phyloP scores from a whole-genome alignment of 1,284 basidiomycete species.

The Hypsizygus ulmarius region DNA sequence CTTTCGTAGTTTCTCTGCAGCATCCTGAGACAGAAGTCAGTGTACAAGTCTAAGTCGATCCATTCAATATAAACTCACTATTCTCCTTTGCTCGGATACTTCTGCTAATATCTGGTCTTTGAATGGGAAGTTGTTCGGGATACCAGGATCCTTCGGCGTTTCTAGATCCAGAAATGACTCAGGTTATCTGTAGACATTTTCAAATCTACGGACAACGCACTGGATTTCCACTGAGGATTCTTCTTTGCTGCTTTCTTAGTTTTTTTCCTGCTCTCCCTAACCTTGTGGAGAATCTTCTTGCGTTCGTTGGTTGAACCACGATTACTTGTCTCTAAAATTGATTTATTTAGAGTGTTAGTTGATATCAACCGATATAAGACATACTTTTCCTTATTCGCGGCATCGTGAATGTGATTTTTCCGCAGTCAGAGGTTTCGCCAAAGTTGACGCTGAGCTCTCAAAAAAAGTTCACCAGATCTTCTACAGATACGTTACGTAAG shows the following conservation, averaged over 20 bases:
- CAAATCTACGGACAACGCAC: slow-evolving; percentile 48
- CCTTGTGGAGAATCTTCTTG: slow-evolving; percentile 78
- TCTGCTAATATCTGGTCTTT: slow-evolving; percentile 97
- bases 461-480: too few relatives aligned
- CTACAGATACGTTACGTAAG: too few relatives aligned
- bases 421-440: slow-evolving; percentile 5
- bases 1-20: slow-evolving; percentile 66
- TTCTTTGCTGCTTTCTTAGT: slow-evolving; percentile 78
- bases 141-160: slow-evolving; percentile 87
- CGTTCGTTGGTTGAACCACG: slow-evolving; percentile 74
- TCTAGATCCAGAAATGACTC: slow-evolving; percentile 34
- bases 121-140: slow-evolving; percentile 96
- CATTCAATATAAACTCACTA: slow-evolving; percentile 43
- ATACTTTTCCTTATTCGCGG: slow-evolving; percentile 75
- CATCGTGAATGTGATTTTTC: slow-evolving; percentile 39
- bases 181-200: background rate
- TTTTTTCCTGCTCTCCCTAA: slow-evolving; percentile 78
- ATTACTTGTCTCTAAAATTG: slow-evolving; percentile 75
- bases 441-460: too few relatives aligned
- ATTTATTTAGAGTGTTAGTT: background rate
- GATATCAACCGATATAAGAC: background rate
- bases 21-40: slow-evolving; percentile 37
- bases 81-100: slow-evolving; percentile 74
- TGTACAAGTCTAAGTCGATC: slow-evolving; percentile 1
- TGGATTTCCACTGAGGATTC: slow-evolving; percentile 87